Conservation (phyloP, 1,284 basidiomycete genomes). For the Heimioporus retisporus region DNA sequence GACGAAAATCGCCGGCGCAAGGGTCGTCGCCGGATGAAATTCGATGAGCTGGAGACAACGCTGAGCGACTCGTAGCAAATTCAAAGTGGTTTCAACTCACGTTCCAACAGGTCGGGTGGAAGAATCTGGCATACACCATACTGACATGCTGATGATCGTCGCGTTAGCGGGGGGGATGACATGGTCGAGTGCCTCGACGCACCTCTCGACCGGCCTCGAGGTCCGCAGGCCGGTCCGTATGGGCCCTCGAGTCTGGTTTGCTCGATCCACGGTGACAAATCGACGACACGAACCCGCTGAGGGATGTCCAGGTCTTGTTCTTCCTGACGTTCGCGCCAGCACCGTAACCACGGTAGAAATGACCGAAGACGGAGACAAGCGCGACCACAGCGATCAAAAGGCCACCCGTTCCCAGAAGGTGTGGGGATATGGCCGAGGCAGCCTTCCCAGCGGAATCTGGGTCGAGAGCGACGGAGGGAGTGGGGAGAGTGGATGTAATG, state of each 20-base stretch:
- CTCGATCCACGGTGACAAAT: constrained; percentile 8
- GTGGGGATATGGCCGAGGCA: constrained; percentile 11
- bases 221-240: constrained; percentile 8
- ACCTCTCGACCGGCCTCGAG: constrained; percentile 28
- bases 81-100: constrained; percentile 14
- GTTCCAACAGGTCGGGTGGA: constrained; percentile 38
- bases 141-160: constrained; percentile 22
- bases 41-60: constrained; percentile 24
- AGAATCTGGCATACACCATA: constrained; percentile 34
- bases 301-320: constrained; percentile 18
- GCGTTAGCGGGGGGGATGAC: constrained; percentile 10
- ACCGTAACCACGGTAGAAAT: constrained; percentile 23
- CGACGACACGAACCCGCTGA: constrained; percentile 22
- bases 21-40: constrained; percentile 25
- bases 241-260: background rate
- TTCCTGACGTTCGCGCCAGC: background rate
- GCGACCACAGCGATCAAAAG: constrained; percentile 30
- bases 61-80: no score
- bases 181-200: background rate
- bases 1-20: constrained; percentile 31
- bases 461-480: constrained; percentile 11
- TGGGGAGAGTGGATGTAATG: constrained; percentile 4
- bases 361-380: constrained; percentile 25
- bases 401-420: constrained; percentile 26
- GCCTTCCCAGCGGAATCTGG: constrained; percentile 10